Evolutionary conservation across 768 basidiomycete genomes (phyloP), one percentile per base, ranked within the genome.

Genomic region (Tulasnella sp.): DNA sequence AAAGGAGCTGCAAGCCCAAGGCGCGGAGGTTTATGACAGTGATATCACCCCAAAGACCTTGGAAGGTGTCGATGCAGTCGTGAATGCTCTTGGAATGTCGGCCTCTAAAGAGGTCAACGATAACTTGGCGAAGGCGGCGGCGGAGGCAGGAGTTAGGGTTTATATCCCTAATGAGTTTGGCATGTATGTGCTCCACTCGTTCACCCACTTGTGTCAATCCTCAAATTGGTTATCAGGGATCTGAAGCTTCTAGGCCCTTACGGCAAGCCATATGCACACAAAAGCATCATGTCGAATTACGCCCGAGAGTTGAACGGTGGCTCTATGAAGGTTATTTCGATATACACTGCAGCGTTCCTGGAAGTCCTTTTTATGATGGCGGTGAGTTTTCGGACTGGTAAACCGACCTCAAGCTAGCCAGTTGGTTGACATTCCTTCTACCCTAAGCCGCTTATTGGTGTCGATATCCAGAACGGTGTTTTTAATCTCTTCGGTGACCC

Each of bases 121-220:
- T 34, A 20, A n/a, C 14, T 34, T 40, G 31, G 48, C 60, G 7
- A 20, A 72, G 58, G 37, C 50, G 16, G 77, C 77, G 24, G 42
- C 24, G 2, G 77, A 31, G 37, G 60, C 54, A 11, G 77, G 77
- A 16, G 77, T 78, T 12, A 78, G 41, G 77, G 77, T 78, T 18
- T 78, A 78, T 54, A 37, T 78, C 60, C 77, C 77, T 64, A 37
- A 28, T 6, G 77, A 78, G 60, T 78, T 37, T 72, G 77, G 77
- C 60, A 42, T 77, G 64, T 69, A 18, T 18, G 28, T 69, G 34
- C 3, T 16, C 18, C 34, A 14, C 34, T 37, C 64, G 16, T 18
- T n/a, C 54, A 24, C 54, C 54, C 24, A 24, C 24, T n/a, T 22
- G 24, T 8, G 24, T 7, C 8, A 24, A 54, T 54, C n/a, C 54